Percentiles rank a stretch among this genome's conserved stretches.
Evolutionary conservation across 495 filamentous ascomycete species (phyloP).

Genomic region (Hypoxylon rickii): DNA sequence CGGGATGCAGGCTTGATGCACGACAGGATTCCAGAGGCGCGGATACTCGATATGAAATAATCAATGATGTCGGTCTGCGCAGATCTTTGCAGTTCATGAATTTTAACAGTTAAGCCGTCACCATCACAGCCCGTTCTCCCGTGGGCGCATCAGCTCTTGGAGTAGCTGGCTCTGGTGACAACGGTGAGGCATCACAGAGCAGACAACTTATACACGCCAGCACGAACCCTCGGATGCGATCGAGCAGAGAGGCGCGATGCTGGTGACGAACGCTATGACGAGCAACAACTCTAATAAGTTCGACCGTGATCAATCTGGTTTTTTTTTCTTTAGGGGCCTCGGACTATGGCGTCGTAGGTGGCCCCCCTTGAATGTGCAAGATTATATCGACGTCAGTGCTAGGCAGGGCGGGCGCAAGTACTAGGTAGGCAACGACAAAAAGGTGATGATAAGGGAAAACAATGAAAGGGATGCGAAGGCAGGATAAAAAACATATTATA

Average conservation of each 20-base stretch:
- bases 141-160: slow-evolving; percentile 33
- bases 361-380: not conserved
- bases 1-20: slow-evolving; percentile 35
- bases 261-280: slow-evolving; percentile 12
- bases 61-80: slow-evolving; percentile 24
- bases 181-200: slow-evolving; percentile 37
- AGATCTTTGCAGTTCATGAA: slow-evolving; percentile 24
- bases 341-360: not conserved
- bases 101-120: not conserved
- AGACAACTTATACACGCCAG: slow-evolving; percentile 5
- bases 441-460: not conserved
- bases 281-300: not conserved
- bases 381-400: not conserved
- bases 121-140: slow-evolving; percentile 16
- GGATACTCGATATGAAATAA: slow-evolving; percentile 34
- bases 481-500: slow-evolving; percentile 18
- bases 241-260: not conserved
- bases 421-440: slow-evolving; percentile 4
- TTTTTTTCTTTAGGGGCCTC: not conserved
- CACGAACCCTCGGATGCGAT: slow-evolving; percentile 10
- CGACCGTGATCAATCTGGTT: not conserved
- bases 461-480: slow-evolving; percentile 3
- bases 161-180: slow-evolving; percentile 35
- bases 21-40: slow-evolving; percentile 38
- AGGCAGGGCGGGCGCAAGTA: too few species aligned